Conservation (phyloP, 2,329 filamentous ascomycete genomes). For the Monosporascus ibericus region DNA sequence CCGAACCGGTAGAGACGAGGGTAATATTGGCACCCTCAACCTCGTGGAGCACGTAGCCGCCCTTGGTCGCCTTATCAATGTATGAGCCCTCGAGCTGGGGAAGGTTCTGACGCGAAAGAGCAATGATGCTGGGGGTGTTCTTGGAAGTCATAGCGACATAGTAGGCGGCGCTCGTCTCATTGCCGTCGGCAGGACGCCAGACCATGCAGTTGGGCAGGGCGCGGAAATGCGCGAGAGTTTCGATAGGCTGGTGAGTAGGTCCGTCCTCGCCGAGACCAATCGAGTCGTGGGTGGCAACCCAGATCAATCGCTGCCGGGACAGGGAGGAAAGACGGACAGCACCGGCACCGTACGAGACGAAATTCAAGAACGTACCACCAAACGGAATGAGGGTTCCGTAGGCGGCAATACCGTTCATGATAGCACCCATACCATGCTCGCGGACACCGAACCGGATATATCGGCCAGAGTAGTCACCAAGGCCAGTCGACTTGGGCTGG, state of each 20-base stretch:
- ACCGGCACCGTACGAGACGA: constrained; percentile 95
- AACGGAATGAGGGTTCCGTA: constrained; percentile 95
- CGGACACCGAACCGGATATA: constrained; percentile 91
- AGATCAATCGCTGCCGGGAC: constrained; percentile 85
- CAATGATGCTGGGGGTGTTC: constrained; percentile 86
- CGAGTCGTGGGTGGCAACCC: constrained; percentile 97
- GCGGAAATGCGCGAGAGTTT: constrained; percentile 97
- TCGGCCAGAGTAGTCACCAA: constrained; percentile 85
- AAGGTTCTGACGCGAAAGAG: constrained; percentile 95
- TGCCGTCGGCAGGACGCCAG: constrained; percentile 96
- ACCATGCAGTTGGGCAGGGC: constrained; percentile 99
- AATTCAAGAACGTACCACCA: constrained; percentile 97
- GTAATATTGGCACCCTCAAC: constrained; percentile 79
- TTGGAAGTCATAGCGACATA: constrained; percentile 89
- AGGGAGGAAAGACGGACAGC: constrained; percentile 90
- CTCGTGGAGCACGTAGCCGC: constrained; percentile 88
- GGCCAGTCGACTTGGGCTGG: constrained; percentile 79
- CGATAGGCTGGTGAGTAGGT: constrained; percentile 97
- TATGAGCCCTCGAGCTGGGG: constrained; percentile 94
- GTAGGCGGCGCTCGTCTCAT: constrained; percentile 97
- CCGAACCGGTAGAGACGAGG: constrained; percentile 90
- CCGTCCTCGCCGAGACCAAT: constrained; percentile 99
- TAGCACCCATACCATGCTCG: constrained; percentile 87
- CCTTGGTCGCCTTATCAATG: constrained; percentile 85
- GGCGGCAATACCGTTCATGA: constrained; percentile 90